Conservation (phyloP, 2,329 filamentous ascomycete genomes). For the Colletotrichum tanaceti region DNA sequence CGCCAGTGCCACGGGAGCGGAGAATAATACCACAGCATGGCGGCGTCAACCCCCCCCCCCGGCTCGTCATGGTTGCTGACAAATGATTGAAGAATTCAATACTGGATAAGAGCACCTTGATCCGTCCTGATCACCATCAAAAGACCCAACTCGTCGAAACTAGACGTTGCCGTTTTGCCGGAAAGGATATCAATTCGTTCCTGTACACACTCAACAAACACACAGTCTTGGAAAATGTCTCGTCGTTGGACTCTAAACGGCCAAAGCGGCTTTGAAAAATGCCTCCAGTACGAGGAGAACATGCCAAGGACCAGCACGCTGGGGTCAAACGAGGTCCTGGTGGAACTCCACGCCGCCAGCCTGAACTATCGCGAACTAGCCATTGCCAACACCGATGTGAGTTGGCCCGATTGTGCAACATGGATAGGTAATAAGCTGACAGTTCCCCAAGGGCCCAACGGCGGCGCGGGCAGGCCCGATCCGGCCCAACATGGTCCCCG, state of each 20-base stretch:
- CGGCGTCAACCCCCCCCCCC: not conserved
- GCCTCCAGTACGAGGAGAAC: conserved; percentile 49
- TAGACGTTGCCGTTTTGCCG: no score
- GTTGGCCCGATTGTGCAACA: conserved; percentile 22
- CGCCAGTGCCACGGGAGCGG: not conserved
- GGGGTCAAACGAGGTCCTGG: conserved; percentile 69
- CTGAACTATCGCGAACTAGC: conserved; percentile 62
- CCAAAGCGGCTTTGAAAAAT: conserved; percentile 51
- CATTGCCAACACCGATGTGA: conserved; percentile 49
- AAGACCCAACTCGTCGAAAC: not conserved
- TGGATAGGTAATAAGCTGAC: not conserved
- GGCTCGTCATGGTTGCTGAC: not conserved
- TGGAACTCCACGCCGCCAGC: conserved; percentile 64
- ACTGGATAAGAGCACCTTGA: no score
- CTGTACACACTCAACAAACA: not conserved
- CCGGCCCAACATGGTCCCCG: conserved; percentile 46
- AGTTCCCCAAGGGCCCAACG: conserved; percentile 20
- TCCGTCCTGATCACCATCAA: no score
- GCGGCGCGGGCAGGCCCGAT: conserved; percentile 44
- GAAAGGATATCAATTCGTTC: rapidly evolving
- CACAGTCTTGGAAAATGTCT: conserved; percentile 42
- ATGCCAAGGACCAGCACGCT: conserved; percentile 49
- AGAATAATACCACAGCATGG: not conserved
- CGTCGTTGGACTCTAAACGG: conserved; percentile 49
- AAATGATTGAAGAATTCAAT: not conserved